Percentiles rank a stretch among this genome's conserved stretches.
Conservation (phyloP, 139 green algal species). For the Micractinium sp. region DNA sequence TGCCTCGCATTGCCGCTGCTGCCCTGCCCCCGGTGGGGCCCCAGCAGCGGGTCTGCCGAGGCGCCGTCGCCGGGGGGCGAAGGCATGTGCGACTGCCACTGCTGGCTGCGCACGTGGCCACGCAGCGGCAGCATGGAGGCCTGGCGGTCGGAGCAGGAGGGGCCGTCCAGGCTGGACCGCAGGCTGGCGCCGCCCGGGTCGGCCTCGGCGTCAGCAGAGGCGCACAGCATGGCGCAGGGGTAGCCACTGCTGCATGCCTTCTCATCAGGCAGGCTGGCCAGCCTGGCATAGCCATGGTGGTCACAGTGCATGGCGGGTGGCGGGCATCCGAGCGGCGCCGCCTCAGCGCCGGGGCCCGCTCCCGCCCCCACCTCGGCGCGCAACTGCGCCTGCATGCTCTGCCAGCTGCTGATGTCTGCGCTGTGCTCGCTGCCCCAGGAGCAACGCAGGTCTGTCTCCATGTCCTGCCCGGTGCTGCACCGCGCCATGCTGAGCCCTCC, state of each 20-base stretch:
- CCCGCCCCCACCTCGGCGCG: not conserved
- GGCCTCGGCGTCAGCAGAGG: not conserved
- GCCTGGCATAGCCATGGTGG: not conserved
- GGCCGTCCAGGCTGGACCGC: constrained; percentile 23
- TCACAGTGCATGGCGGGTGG: no score
- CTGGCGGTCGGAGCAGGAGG: constrained; percentile 30
- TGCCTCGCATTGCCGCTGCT: constrained; percentile 1
- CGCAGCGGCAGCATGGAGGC: constrained; percentile 26
- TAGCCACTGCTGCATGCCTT: not conserved
- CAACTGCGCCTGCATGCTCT: constrained; percentile 17
- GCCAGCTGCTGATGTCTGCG: constrained; percentile 20
- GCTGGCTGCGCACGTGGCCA: not conserved
- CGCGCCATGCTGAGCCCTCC: not conserved
- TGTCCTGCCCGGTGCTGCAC: constrained; percentile 35
- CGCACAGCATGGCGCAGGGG: not conserved
- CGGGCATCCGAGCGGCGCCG: not conserved
- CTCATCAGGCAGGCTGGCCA: not conserved
- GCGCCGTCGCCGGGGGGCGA: not conserved
- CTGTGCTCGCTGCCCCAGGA: constrained; percentile 34
- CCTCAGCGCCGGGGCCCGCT: not conserved
- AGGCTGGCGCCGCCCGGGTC: not conserved
- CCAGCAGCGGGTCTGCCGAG: constrained; percentile 19
- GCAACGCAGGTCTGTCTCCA: constrained; percentile 29
- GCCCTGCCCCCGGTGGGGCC: no score
- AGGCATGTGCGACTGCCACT: constrained; percentile 19